phyloP scores from a whole-genome alignment of 192 early-diverging fungal genomes.

The Coemansia aciculifera region DNA sequence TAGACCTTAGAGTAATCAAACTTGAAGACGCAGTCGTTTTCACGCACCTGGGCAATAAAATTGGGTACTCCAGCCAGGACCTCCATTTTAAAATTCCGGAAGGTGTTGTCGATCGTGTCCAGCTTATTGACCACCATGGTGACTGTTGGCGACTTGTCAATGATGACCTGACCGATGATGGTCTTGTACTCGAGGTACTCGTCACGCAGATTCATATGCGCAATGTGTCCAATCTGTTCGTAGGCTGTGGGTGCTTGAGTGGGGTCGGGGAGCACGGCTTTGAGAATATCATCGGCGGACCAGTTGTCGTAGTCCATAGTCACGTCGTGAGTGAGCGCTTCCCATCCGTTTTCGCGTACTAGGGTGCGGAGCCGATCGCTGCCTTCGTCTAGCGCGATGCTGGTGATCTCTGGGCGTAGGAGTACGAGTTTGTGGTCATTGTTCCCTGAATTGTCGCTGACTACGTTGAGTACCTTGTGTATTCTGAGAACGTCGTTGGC shows the following conservation, averaged over 20 bases:
- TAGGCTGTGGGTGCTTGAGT: slow-evolving; percentile 83
- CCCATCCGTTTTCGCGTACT: slow-evolving; percentile 15
- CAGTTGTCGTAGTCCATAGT: slow-evolving; percentile 85
- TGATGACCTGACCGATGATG: slow-evolving; percentile 91
- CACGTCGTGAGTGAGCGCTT: slow-evolving; percentile 53
- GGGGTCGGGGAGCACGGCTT: slow-evolving; percentile 81
- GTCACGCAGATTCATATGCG: slow-evolving; percentile 95
- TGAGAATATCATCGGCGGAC: slow-evolving; percentile 88
- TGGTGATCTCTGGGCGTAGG: slow-evolving; percentile 50
- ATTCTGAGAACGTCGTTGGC: slow-evolving; percentile 59
- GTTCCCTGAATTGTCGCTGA: slow-evolving; percentile 46
- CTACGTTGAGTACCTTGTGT: slow-evolving; percentile 67
- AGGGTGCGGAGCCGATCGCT: slow-evolving; percentile 20
- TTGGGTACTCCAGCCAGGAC: slow-evolving; percentile 86
- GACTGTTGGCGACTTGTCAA: slow-evolving; percentile 92
- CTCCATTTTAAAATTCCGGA: slow-evolving; percentile 97
- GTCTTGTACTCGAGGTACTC: slow-evolving; percentile 86
- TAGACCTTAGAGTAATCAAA: slow-evolving; percentile 98
- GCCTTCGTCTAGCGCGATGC: slow-evolving; percentile 14
- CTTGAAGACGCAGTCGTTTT: slow-evolving; percentile 85
- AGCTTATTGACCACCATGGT: slow-evolving; percentile 96
- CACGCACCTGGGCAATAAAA: slow-evolving; percentile 83
- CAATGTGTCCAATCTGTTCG: slow-evolving; percentile 90
- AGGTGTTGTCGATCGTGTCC: slow-evolving; percentile 91
- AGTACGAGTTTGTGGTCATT: slow-evolving; percentile 52